Percentiles rank a stretch among this genome's conserved stretches.
These are phyloP conservation scores for Blattamonas nauphoetae DNA, from an alignment of 78 protist species.

Conservation along the genomic window DNA sequence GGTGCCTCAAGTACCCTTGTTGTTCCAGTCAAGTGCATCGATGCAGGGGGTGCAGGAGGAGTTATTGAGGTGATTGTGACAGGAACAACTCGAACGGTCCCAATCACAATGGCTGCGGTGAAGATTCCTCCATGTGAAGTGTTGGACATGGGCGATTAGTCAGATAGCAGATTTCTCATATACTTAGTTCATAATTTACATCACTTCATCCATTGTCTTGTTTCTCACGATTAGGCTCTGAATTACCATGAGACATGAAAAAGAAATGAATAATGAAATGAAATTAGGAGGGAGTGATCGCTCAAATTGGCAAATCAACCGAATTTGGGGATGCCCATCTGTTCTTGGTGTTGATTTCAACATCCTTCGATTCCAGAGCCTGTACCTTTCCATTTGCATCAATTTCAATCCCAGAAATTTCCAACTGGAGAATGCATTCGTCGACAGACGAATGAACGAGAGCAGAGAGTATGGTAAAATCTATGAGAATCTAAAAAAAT, in stretches of 20 bases:
- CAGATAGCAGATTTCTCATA: too few species aligned
- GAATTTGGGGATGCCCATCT: not conserved
- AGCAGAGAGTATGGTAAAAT: too few species aligned
- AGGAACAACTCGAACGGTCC: not conserved
- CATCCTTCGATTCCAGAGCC: not conserved
- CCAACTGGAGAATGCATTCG: too few species aligned
- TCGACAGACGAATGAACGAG: too few species aligned
- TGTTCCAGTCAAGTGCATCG: not conserved
- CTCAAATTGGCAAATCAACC: not conserved
- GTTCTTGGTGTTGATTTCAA: not conserved
- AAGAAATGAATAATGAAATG: too few species aligned
- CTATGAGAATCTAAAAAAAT: too few species aligned
- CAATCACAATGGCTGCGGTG: not conserved
- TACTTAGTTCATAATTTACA: too few species aligned
- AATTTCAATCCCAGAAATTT: too few species aligned
- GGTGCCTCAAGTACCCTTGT: not conserved
- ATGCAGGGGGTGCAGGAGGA: not conserved
- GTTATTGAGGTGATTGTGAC: not conserved
- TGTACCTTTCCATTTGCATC: not conserved
- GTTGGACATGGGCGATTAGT: not conserved
- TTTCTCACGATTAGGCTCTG: too few species aligned
- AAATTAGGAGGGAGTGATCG: too few species aligned
- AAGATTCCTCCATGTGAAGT: not conserved
- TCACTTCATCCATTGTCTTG: too few species aligned
- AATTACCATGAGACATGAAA: too few species aligned